Conservation (phyloP, 2,329 filamentous ascomycete genomes). For the Fusarium robinianum region DNA sequence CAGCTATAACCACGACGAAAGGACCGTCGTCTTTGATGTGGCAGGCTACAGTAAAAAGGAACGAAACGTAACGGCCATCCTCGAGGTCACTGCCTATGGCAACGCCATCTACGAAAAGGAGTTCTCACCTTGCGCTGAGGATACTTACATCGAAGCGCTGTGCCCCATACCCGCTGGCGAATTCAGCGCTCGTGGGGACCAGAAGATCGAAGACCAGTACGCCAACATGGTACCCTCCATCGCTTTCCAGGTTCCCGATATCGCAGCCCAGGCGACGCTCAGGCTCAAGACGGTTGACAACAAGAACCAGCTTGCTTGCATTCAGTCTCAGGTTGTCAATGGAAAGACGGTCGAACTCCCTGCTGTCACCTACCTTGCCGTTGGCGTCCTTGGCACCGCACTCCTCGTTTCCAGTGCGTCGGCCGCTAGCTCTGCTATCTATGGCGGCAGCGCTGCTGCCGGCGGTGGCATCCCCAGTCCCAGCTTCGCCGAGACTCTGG, state of each 20-base stretch:
- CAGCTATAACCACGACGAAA: slow-evolving; percentile 74
- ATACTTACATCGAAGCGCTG: slow-evolving; percentile 70
- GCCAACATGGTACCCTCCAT: slow-evolving; percentile 81
- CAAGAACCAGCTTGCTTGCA: slow-evolving; percentile 73
- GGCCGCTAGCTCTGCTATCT: slow-evolving; percentile 65
- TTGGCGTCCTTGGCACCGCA: slow-evolving; percentile 83
- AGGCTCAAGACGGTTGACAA: slow-evolving; percentile 67
- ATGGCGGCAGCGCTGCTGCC: slow-evolving; percentile 57
- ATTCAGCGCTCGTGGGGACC: slow-evolving; percentile 74
- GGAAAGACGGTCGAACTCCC: slow-evolving; percentile 79
- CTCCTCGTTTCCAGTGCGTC: slow-evolving; percentile 73
- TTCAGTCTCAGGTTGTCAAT: slow-evolving; percentile 80
- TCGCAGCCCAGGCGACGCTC: slow-evolving; percentile 82
- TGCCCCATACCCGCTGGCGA: slow-evolving; percentile 81
- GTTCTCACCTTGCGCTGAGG: slow-evolving; percentile 80
- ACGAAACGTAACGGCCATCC: slow-evolving; percentile 78
- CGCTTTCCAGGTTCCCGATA: slow-evolving; percentile 87
- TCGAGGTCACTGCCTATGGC: slow-evolving; percentile 85
- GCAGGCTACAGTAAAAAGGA: slow-evolving; percentile 72
- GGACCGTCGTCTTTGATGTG: slow-evolving; percentile 79
- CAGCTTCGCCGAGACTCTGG: slow-evolving; percentile 81
- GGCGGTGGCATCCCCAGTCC: slow-evolving; percentile 73
- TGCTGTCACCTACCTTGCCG: slow-evolving; percentile 82
- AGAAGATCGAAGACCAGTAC: slow-evolving; percentile 72
- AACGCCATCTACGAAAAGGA: slow-evolving; percentile 74